Conservation (phyloP, 768 basidiomycete genomes). For the Hygrophorus russula region DNA sequence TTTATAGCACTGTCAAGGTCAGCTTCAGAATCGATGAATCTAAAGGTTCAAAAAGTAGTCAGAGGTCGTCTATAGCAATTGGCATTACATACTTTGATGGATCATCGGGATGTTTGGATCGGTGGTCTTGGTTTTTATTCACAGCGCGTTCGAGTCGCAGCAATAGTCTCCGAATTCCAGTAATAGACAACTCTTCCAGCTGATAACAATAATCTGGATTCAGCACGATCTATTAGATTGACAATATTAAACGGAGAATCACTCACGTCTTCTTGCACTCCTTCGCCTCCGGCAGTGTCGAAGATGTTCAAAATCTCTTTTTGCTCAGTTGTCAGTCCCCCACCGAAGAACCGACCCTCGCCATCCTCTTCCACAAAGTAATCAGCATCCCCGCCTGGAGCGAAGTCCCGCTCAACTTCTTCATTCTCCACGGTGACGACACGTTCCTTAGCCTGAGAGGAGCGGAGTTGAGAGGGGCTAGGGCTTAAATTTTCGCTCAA, state of each 20-base stretch:
- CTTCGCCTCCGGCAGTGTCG: conserved; percentile 59
- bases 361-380: conserved; percentile 88
- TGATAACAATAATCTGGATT: conserved; percentile 17
- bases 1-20: conserved; percentile 87
- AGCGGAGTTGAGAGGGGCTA: not conserved
- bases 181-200: conserved; percentile 59
- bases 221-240: conserved; percentile 8
- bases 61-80: conserved; percentile 1
- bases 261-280: conserved; percentile 56
- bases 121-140: conserved; percentile 91
- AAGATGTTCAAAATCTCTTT: conserved; percentile 95
- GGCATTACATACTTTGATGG: conserved; percentile 60
- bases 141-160: conserved; percentile 79
- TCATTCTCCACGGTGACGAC: conserved; percentile 54
- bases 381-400: conserved; percentile 82
- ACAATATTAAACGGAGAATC: conserved; percentile 1
- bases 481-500: conserved; percentile 4
- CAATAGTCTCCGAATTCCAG: conserved; percentile 61
- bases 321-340: conserved; percentile 85
- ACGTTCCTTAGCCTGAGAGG: conserved; percentile 15
- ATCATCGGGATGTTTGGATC: conserved; percentile 91
- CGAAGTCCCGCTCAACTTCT: conserved; percentile 50
- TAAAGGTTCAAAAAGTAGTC: conserved; percentile 17
- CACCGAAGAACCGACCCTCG: conserved; percentile 88
- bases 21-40: conserved; percentile 98